Conservation (phyloP, 1,139 yeast species). For the Saccharomyces hybrid region DNA sequence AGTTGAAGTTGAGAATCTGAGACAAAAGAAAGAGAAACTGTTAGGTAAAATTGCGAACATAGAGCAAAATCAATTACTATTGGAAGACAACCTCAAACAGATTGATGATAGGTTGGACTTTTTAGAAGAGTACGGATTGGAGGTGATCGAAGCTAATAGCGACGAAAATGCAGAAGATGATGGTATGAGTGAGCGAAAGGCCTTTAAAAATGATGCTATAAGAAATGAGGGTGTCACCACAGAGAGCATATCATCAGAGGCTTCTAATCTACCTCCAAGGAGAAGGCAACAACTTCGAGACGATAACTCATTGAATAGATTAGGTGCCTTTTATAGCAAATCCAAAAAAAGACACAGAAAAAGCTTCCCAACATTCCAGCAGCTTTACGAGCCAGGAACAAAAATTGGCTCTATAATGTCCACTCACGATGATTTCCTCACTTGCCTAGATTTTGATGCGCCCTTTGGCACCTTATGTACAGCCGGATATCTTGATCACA, state of each 20-base stretch:
- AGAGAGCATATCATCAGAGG: constrained; percentile 3
- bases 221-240: background rate
- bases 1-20: constrained; percentile 44
- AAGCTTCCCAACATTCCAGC: constrained; percentile 54
- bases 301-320: constrained; percentile 26
- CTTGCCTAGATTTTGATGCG: constrained; percentile 55
- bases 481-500: constrained; percentile 65
- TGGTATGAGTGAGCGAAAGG: constrained; percentile 3
- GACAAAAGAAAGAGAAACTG: constrained; percentile 43
- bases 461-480: constrained; percentile 72
- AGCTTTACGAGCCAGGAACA: constrained; percentile 53
- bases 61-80: constrained; percentile 49
- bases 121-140: constrained; percentile 31
- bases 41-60: constrained; percentile 51
- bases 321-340: constrained; percentile 22
- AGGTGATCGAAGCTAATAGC: constrained; percentile 21
- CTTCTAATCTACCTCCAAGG: background rate
- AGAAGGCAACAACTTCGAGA: constrained; percentile 17
- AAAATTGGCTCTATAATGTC: constrained; percentile 40
- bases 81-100: constrained; percentile 42
- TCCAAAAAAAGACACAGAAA: constrained; percentile 35
- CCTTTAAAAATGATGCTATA: constrained; percentile 1
- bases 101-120: constrained; percentile 38
- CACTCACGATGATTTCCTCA: constrained; percentile 47
- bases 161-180: constrained; percentile 10